Percentiles rank a stretch among this genome's conserved stretches.
Conservation (phyloP, 148 eudicot genomes). For the Tetragonia tetragonoides region DNA sequence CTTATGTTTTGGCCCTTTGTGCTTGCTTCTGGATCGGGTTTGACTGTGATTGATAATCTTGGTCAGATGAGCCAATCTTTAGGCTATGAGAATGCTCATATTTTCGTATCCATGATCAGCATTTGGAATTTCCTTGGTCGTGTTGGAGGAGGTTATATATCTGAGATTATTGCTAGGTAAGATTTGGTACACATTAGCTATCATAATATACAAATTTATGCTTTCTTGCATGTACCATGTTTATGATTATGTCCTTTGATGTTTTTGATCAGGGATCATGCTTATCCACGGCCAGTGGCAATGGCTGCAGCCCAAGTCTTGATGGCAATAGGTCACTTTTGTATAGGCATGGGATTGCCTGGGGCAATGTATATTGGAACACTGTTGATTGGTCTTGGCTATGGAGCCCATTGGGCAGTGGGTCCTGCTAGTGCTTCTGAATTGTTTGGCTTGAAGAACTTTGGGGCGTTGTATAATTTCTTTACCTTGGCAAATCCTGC, state of each 20-base stretch:
- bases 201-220: not conserved
- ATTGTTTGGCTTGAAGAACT: constrained; percentile 85
- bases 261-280: constrained; percentile 57
- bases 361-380: constrained; percentile 89
- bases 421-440: constrained; percentile 94
- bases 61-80: constrained; percentile 96
- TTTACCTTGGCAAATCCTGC: constrained; percentile 88
- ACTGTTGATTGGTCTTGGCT: constrained; percentile 85
- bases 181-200: constrained; percentile 7
- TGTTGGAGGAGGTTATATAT: constrained; percentile 91
- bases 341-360: constrained; percentile 84
- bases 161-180: constrained; percentile 85
- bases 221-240: constrained; percentile 1
- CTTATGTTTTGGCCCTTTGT: constrained; percentile 78
- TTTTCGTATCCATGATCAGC: constrained; percentile 96
- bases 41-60: constrained; percentile 92
- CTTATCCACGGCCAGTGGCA: constrained; percentile 83
- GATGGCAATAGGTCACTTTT: constrained; percentile 80
- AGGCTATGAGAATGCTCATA: constrained; percentile 71
- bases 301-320: constrained; percentile 73
- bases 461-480: constrained; percentile 86
- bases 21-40: constrained; percentile 91
- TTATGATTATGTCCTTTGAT: not conserved
- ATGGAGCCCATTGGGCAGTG: constrained; percentile 97
- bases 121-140: constrained; percentile 99